Conservation (phyloP, 345 rosid species). For the Physaria fendleri region DNA sequence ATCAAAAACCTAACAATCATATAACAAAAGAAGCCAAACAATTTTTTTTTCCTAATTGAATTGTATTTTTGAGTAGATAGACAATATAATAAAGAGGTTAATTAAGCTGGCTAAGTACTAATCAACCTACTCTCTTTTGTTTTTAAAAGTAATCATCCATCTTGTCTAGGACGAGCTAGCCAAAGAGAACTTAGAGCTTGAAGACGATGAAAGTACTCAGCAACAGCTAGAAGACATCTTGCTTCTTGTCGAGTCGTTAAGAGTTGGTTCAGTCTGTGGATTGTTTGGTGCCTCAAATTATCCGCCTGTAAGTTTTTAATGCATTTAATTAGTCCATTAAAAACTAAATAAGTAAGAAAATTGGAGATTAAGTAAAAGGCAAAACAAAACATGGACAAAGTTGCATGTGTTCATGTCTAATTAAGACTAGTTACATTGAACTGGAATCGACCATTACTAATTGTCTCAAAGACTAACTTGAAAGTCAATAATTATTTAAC, state of each 20-base stretch:
- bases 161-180: conserved; percentile 85
- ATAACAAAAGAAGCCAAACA: conserved; percentile 22
- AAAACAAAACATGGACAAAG: conserved; percentile 3
- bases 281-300: conserved; percentile 78
- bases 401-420: conserved; percentile 4
- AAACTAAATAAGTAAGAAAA: not conserved
- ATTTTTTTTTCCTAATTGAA: conserved; percentile 10
- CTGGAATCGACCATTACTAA: conserved; percentile 3
- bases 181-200: conserved; percentile 94
- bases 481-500: too few species aligned
- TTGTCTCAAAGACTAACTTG: not conserved
- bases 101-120: conserved; percentile 32
- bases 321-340: conserved; percentile 2
- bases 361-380: not conserved
- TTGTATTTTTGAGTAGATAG: conserved; percentile 8
- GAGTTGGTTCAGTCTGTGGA: conserved; percentile 66
- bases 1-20: conserved; percentile 6
- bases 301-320: conserved; percentile 72
- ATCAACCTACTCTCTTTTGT: conserved; percentile 26
- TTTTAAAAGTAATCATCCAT: conserved; percentile 35
- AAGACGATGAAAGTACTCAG: conserved; percentile 91
- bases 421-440: not conserved
- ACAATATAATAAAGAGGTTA: conserved; percentile 23
- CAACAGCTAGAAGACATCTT: conserved; percentile 64
- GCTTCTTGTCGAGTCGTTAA: conserved; percentile 87